Conservation (phyloP, 2,329 filamentous ascomycete species). For the Epichloe uncinata region DNA sequence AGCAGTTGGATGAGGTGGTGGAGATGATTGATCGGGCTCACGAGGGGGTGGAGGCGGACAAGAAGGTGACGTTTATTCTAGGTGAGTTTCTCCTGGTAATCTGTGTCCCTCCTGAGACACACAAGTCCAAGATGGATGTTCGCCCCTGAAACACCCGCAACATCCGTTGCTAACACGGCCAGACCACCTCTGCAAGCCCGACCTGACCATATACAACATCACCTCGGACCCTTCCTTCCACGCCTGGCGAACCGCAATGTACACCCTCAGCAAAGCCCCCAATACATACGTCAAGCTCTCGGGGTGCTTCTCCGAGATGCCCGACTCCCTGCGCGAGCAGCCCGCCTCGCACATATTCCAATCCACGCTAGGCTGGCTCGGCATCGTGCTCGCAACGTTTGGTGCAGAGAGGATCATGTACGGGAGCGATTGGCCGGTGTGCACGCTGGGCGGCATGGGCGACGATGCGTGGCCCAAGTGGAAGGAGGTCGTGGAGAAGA, state of each 20-base stretch:
- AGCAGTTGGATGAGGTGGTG: conserved; percentile 58
- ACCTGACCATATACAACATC: conserved; percentile 49
- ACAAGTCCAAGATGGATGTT: no score
- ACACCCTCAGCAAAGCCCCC: conserved; percentile 48
- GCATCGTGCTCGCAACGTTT: conserved; percentile 59
- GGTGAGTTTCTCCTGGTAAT: conserved; percentile 35
- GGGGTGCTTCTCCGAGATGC: conserved; percentile 71
- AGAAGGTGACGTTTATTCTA: conserved; percentile 54
- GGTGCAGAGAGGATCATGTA: conserved; percentile 68
- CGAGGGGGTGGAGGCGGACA: conserved; percentile 41
- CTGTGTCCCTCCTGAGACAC: no score
- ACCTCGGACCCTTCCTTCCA: conserved; percentile 44
- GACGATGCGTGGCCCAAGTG: conserved; percentile 61
- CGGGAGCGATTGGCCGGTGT: conserved; percentile 88
- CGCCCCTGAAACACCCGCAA: no score
- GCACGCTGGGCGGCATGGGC: conserved; percentile 42
- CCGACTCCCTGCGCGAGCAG: conserved; percentile 34
- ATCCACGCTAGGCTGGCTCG: conserved; percentile 56
- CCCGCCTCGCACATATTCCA: conserved; percentile 45
- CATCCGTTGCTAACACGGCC: background rate
- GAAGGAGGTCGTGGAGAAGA: conserved; percentile 54
- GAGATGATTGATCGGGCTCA: conserved; percentile 58
- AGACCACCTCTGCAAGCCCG: conserved; percentile 88
- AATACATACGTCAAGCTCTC: conserved; percentile 86
- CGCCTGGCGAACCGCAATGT: conserved; percentile 57